These are phyloP conservation scores for Colletotrichum sansevieriae DNA, from an alignment of 2,329 filamentous ascomycete genomes.

Conservation along the genomic window DNA sequence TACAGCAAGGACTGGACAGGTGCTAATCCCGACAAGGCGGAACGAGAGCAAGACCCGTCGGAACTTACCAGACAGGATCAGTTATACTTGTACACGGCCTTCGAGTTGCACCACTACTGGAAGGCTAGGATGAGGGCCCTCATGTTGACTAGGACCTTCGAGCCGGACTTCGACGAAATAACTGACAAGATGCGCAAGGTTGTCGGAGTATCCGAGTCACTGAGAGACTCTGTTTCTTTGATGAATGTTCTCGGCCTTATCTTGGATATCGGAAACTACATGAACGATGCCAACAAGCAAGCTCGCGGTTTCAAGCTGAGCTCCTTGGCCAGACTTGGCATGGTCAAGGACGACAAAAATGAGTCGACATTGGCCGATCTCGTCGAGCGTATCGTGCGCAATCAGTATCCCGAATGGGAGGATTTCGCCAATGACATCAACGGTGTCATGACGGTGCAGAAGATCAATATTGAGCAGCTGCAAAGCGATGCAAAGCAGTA, in stretches of 20 bases:
- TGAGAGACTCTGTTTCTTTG: slow-evolving; percentile 90
- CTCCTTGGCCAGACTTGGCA: slow-evolving; percentile 89
- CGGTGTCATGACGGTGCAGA: slow-evolving; percentile 83
- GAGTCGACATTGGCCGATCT: slow-evolving; percentile 95
- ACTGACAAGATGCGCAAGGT: slow-evolving; percentile 87
- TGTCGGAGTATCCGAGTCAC: slow-evolving; percentile 87
- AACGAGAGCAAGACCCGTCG: slow-evolving; percentile 84
- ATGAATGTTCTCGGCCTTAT: slow-evolving; percentile 98
- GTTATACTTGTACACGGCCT: slow-evolving; percentile 92
- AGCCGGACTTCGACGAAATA: slow-evolving; percentile 92
- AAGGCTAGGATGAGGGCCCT: slow-evolving; percentile 96
- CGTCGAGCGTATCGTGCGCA: slow-evolving; percentile 95
- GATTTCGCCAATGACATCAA: slow-evolving; percentile 86
- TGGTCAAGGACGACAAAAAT: slow-evolving; percentile 99
- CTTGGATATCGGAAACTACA: slow-evolving; percentile 98
- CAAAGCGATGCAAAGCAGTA: slow-evolving; percentile 90
- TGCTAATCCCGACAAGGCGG: slow-evolving; percentile 81
- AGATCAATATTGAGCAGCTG: slow-evolving; percentile 95
- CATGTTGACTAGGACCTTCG: slow-evolving; percentile 84
- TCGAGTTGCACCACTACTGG: slow-evolving; percentile 97
- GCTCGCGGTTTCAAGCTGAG: slow-evolving; percentile 98
- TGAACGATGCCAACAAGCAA: slow-evolving; percentile 99
- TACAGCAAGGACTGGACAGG: slow-evolving; percentile 98
- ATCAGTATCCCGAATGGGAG: slow-evolving; percentile 97
- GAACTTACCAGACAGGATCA: slow-evolving; percentile 97